A percentile compares a stretch with the other conserved stretches of the same genome.
phyloP scores from a whole-genome alignment of 768 basidiomycete species.

The Vararia minispora region DNA sequence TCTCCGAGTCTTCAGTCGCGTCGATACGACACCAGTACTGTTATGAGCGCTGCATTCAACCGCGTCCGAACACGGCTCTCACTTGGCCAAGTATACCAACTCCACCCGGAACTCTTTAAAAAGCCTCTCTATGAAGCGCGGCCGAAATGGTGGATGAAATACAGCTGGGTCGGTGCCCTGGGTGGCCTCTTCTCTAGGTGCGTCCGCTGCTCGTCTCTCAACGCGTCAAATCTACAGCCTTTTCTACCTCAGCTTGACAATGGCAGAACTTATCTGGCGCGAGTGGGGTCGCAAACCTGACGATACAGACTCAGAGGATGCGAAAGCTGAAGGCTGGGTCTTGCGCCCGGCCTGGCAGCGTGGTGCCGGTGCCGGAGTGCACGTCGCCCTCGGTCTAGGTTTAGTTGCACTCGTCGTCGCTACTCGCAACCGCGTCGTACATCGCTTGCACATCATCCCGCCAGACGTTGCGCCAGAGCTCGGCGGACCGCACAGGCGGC shows the following conservation, averaged over 20 bases:
- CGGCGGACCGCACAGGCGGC: too few species aligned
- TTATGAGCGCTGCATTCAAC: too few species aligned
- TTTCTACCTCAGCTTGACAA: slow-evolving; percentile 6
- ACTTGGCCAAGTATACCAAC: too few species aligned
- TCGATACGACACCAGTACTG: too few species aligned
- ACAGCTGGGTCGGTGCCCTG: slow-evolving; percentile 12
- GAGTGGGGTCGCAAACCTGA: slow-evolving; percentile 10
- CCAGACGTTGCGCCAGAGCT: slow-evolving; percentile 1
- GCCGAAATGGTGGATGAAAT: slow-evolving; percentile 10
- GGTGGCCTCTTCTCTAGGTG: slow-evolving; percentile 14
- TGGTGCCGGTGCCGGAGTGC: slow-evolving; percentile 7
- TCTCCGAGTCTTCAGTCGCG: too few species aligned
- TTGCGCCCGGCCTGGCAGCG: slow-evolving; percentile 13
- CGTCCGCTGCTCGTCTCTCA: slow-evolving; percentile 2
- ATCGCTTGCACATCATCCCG: slow-evolving; percentile 10
- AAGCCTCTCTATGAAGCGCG: slow-evolving; percentile 8
- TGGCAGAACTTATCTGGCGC: slow-evolving; percentile 14
- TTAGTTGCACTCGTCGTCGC: slow-evolving; percentile 10
- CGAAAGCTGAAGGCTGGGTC: not conserved
- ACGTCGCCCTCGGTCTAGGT: slow-evolving; percentile 10
- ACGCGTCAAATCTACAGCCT: not conserved
- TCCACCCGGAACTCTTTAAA: not conserved
- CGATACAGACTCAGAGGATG: slow-evolving; percentile 3
- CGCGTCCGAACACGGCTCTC: too few species aligned
- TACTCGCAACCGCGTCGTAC: slow-evolving; percentile 12